Evolutionary conservation across 345 rosid species (phyloP).

Genomic region (Passiflora organensis): DNA sequence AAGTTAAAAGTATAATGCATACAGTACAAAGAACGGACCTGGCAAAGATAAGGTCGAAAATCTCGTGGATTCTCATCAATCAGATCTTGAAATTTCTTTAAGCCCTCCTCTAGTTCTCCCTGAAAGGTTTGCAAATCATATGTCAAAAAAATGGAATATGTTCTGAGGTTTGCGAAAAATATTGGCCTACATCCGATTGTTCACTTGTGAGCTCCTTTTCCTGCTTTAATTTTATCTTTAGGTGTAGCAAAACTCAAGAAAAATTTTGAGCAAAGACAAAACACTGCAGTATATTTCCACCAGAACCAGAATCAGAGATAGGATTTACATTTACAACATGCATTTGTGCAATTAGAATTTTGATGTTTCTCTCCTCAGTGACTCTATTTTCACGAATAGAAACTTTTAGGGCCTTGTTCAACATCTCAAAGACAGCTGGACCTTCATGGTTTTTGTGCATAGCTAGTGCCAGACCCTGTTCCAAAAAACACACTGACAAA

Average conservation of each 20-base stretch:
- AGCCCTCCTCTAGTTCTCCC: conserved; percentile 73
- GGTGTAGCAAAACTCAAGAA: no score
- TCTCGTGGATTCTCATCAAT: conserved; percentile 77
- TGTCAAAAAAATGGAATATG: not conserved
- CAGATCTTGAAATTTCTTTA: conserved; percentile 67
- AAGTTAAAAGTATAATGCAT: not conserved
- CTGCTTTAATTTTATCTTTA: not conserved
- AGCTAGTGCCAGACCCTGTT: conserved; percentile 82
- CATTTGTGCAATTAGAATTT: conserved; percentile 80
- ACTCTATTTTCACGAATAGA: conserved; percentile 49
- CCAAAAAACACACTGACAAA: conserved; percentile 1
- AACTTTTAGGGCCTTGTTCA: conserved; percentile 57
- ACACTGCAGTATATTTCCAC: not conserved
- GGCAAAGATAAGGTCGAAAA: conserved; percentile 94
- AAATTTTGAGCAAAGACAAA: no score
- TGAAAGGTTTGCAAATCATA: conserved; percentile 21
- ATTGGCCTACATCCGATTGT: not conserved
- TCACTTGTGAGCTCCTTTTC: no score
- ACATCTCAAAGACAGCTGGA: conserved; percentile 75
- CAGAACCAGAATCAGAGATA: no score
- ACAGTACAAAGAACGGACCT: conserved; percentile 37
- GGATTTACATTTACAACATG: conserved; percentile 61
- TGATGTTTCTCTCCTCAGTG: conserved; percentile 80
- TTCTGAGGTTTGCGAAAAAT: not conserved
- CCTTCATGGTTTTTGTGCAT: conserved; percentile 85